Evolutionary conservation across 2,329 filamentous ascomycete species (phyloP).

Genomic region (Apiospora koreana): DNA sequence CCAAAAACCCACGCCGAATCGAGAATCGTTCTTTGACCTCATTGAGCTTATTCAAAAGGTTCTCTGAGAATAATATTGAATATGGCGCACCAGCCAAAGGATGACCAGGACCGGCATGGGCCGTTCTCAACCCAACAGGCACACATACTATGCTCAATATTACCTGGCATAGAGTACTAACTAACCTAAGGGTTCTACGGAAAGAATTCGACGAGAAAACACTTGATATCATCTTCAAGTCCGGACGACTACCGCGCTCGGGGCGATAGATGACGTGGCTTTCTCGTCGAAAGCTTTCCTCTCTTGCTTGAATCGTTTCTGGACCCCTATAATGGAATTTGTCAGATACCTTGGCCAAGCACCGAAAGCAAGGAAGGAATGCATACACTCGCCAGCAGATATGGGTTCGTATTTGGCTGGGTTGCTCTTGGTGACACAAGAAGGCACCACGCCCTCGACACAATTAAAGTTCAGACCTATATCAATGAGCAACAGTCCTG

Average conservation of each 20-base stretch:
- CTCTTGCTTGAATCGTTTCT: slow-evolving; percentile 34
- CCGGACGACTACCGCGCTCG: slow-evolving; percentile 26
- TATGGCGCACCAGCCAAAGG: not conserved
- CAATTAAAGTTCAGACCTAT: slow-evolving; percentile 53
- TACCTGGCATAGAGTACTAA: not conserved
- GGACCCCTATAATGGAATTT: slow-evolving; percentile 28
- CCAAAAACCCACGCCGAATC: slow-evolving; percentile 47
- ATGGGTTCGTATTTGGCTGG: slow-evolving; percentile 53
- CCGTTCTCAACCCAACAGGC: not conserved
- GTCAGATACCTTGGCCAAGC: not conserved
- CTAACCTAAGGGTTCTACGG: not conserved
- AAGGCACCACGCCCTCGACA: slow-evolving; percentile 48
- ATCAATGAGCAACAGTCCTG: not conserved
- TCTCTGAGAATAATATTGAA: slow-evolving; percentile 36
- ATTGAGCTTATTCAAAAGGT: slow-evolving; percentile 64
- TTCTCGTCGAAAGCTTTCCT: slow-evolving; percentile 27
- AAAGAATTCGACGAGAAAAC: not conserved
- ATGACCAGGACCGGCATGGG: not conserved
- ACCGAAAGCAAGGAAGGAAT: not conserved
- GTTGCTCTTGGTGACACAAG: slow-evolving; percentile 45
- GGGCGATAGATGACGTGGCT: slow-evolving; percentile 24
- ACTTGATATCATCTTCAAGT: slow-evolving; percentile 8
- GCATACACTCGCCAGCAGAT: slow-evolving; percentile 47
- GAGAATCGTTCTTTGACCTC: slow-evolving; percentile 65
- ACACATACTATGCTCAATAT: not conserved